Evolutionary conservation across 2,329 filamentous ascomycete genomes (phyloP), one percentile per base, ranked within the genome.

Genomic region (Furcasterigmium furcatum): DNA sequence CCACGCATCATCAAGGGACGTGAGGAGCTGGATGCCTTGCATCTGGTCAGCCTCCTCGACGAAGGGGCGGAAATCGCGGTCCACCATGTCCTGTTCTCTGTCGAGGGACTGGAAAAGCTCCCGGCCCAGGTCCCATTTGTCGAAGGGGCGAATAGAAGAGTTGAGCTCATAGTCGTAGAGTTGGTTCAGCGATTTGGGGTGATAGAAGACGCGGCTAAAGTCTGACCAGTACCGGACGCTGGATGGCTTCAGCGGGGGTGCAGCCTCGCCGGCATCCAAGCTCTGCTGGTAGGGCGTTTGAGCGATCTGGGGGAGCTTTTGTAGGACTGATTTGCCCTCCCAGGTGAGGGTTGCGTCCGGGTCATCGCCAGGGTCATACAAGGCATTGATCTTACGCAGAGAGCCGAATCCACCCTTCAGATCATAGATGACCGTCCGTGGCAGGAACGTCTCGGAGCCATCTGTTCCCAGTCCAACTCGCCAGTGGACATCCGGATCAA

Each of bases 171-270:
- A 95, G 58, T 96, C 90, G 60, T 87, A 87, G 13, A 97, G 73
- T 61, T 95, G 91, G 9, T 95, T 76, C 44, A 96, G 80, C 12
- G 91, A 96, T 45, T 81, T 82, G 9, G 94, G 94, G 61, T 97
- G 91, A 62, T 88, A 96, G 66, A 84, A 99, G n/a, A 94, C 80
- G 21, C 90, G 82, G 55, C 89, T 95, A 66, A 91, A 97, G 65
- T 99, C 94, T 25, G 91, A 95, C 92, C 94, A 99, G 69, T 94
- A 97, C 44, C 90, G 82, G n/a, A 97, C 87, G 10, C 80, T 79
- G 7, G 83, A 79, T 2, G 82, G 74, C 2, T 77, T 85, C 18
- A 96, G 75, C 43, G 73, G 69, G 0, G 87, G 79, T 6, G 84
- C 75, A 4, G 79, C 64, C 5, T 78, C 62, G 19, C 90, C 91